phyloP scores from a whole-genome alignment of 164 flowering plant species.

The Magnolia officinalis region DNA sequence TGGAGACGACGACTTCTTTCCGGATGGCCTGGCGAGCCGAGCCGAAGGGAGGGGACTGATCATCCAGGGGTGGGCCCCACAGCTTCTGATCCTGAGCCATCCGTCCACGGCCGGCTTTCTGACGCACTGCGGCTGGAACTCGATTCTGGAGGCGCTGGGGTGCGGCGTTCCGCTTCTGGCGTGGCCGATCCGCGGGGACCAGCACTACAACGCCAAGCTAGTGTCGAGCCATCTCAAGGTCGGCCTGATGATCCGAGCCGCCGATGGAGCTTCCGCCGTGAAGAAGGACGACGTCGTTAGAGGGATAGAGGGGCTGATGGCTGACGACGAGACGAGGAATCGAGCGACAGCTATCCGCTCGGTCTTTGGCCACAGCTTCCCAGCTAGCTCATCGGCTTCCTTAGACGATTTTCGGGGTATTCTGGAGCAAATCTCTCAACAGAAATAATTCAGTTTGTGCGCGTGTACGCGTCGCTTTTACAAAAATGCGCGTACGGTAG shows the following conservation, averaged over 20 bases:
- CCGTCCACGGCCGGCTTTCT: conserved; percentile 54
- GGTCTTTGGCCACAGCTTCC: conserved; percentile 39
- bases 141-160: conserved; percentile 53
- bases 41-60: conserved; percentile 47
- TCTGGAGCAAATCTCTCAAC: conserved; percentile 8
- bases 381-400: conserved; percentile 37
- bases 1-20: conserved; percentile 15
- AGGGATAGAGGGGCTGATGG: conserved; percentile 46
- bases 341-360: conserved; percentile 15
- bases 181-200: conserved; percentile 77
- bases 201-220: conserved; percentile 44
- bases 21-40: conserved; percentile 30
- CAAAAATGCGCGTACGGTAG: background rate
- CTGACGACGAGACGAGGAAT: conserved; percentile 32
- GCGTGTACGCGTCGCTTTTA: background rate
- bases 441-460: background rate
- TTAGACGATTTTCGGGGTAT: conserved; percentile 42
- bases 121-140: conserved; percentile 77
- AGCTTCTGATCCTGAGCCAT: conserved; percentile 62
- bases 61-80: conserved; percentile 75
- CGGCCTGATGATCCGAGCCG: conserved; percentile 31
- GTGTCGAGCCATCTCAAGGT: conserved; percentile 38
- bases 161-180: conserved; percentile 58
- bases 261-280: conserved; percentile 11
- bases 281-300: conserved; percentile 35